phyloP scores from a whole-genome alignment of 768 basidiomycete species.

The Jaapia argillacea region DNA sequence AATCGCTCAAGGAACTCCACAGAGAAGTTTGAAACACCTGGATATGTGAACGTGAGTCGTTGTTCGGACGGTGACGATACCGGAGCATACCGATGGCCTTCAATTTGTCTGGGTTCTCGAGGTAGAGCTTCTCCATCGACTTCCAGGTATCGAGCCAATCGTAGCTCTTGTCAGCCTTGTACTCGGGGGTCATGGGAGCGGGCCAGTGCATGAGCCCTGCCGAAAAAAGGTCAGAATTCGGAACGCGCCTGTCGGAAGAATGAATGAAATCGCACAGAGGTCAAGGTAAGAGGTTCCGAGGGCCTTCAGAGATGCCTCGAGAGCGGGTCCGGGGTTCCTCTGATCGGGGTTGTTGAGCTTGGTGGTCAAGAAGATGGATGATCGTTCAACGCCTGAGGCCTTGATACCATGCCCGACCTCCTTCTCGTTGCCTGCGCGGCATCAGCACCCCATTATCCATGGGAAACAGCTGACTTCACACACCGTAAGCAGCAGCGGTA shows the following conservation, averaged over 20 bases:
- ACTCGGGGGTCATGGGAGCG: constrained; percentile 53
- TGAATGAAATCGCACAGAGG: constrained; percentile 42
- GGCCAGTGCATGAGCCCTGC: constrained; percentile 80
- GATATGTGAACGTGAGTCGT: not conserved
- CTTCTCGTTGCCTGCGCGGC: constrained; percentile 44
- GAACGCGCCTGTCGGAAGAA: too few species aligned
- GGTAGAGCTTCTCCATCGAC: constrained; percentile 59
- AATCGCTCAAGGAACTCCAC: constrained; percentile 53
- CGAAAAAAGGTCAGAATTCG: too few species aligned
- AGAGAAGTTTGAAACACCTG: constrained; percentile 65
- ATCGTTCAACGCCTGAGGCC: constrained; percentile 60
- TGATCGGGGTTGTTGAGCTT: constrained; percentile 63
- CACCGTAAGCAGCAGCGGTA: constrained; percentile 54
- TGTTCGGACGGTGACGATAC: too few species aligned
- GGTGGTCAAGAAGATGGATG: constrained; percentile 73
- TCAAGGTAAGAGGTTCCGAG: constrained; percentile 74
- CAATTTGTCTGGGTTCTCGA: constrained; percentile 58
- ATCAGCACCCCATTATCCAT: not conserved
- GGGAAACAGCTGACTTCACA: not conserved
- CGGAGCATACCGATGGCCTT: constrained; percentile 57
- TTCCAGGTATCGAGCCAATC: constrained; percentile 78
- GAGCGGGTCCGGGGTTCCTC: constrained; percentile 42
- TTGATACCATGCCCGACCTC: constrained; percentile 80
- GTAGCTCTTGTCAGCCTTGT: constrained; percentile 39
- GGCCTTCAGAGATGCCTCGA: constrained; percentile 55